These are phyloP conservation scores for Pestalotiopsis sp. DNA, from an alignment of 2,329 filamentous ascomycete genomes.

Conservation along the genomic window DNA sequence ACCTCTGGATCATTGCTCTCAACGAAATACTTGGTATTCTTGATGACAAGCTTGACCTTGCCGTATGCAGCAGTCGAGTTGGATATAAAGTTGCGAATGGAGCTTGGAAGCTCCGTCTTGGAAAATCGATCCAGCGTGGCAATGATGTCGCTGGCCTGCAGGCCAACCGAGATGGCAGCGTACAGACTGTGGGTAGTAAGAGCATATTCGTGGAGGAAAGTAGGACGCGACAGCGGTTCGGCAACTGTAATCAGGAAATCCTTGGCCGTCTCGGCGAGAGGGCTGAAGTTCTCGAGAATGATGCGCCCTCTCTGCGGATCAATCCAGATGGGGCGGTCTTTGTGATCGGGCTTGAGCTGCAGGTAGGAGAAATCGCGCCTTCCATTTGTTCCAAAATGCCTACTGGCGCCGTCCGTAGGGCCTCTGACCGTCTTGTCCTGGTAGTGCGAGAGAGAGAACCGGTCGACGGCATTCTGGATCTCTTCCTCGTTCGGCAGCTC, in stretches of 20 bases:
- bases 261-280: conserved; percentile 82
- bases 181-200: conserved; percentile 93
- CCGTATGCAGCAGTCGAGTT: conserved; percentile 89
- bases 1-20: conserved; percentile 89
- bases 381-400: conserved; percentile 48
- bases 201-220: conserved; percentile 90
- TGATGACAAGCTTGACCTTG: conserved; percentile 92
- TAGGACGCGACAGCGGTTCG: conserved; percentile 87
- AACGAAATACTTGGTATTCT: conserved; percentile 92
- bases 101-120: conserved; percentile 84
- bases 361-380: conserved; percentile 77
- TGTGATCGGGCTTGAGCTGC: conserved; percentile 83
- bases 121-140: conserved; percentile 84
- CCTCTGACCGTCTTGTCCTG: conserved; percentile 48
- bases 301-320: conserved; percentile 85
- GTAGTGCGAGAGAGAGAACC: conserved; percentile 58
- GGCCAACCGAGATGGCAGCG: conserved; percentile 91
- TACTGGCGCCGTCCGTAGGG: conserved; percentile 43
- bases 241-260: conserved; percentile 96
- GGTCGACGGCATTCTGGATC: conserved; percentile 61
- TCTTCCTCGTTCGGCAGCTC: conserved; percentile 57
- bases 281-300: conserved; percentile 92
- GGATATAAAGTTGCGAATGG: conserved; percentile 76
- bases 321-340: conserved; percentile 90
- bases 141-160: conserved; percentile 88